These are phyloP conservation scores for Fusarium sp. DNA, from an alignment of 2,329 filamentous ascomycete species.

Conservation along the genomic window DNA sequence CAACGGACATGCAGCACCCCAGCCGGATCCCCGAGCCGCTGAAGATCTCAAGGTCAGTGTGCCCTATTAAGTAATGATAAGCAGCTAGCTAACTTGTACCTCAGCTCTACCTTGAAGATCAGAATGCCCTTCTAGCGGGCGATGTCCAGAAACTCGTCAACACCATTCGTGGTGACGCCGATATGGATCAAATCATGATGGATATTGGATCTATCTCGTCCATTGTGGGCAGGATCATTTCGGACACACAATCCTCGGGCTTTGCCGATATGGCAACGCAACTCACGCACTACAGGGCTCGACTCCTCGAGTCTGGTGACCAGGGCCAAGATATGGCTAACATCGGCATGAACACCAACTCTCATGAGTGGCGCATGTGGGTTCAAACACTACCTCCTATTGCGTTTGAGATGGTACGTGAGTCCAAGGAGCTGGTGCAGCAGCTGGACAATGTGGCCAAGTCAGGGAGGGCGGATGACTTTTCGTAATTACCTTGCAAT, in stretches of 20 bases:
- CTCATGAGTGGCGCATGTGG: constrained; percentile 71
- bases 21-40: constrained; percentile 53
- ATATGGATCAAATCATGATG: constrained; percentile 73
- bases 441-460: constrained; percentile 54
- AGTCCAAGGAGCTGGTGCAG: constrained; percentile 78
- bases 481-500: constrained; percentile 53
- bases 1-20: constrained; percentile 55
- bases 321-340: constrained; percentile 70
- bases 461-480: constrained; percentile 56
- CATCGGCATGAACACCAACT: constrained; percentile 60
- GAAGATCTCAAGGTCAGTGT: constrained; percentile 63
- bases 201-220: constrained; percentile 78
- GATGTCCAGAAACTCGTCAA: constrained; percentile 85
- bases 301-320: constrained; percentile 72
- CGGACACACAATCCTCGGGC: constrained; percentile 70
- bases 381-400: constrained; percentile 81
- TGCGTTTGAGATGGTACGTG: constrained; percentile 86
- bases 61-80: background rate
- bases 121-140: constrained; percentile 82
- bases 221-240: constrained; percentile 77
- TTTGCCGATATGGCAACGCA: constrained; percentile 65
- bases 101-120: constrained; percentile 83
- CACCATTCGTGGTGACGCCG: constrained; percentile 74
- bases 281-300: constrained; percentile 72
- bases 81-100: constrained; percentile 6